Conservation (phyloP, 2,329 filamentous ascomycete species). For the Ascomycota sp. region DNA sequence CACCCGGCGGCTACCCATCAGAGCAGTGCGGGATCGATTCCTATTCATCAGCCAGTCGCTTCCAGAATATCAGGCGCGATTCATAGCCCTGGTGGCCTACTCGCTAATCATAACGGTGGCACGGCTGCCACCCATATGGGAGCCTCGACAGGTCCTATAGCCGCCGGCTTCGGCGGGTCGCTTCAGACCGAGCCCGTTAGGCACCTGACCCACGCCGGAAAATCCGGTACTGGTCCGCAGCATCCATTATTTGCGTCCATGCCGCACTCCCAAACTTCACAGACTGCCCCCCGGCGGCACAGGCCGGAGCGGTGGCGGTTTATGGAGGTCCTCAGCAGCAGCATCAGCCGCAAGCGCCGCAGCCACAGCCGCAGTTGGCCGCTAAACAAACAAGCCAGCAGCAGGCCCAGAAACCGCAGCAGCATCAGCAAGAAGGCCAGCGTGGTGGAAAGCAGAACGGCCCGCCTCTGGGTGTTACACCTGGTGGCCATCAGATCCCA, state of each 20-base stretch:
- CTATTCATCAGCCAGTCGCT: constrained; percentile 86
- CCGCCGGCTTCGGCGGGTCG: constrained; percentile 31
- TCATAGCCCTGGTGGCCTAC: constrained; percentile 76
- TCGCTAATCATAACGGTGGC: constrained; percentile 50
- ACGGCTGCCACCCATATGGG: constrained; percentile 31
- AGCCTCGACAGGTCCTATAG: constrained; percentile 27
- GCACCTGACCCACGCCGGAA: constrained; percentile 28
- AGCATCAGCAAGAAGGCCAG: constrained; percentile 40
- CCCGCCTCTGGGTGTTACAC: constrained; percentile 27
- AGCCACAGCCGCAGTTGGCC: background rate
- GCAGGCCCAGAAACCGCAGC: constrained; percentile 27
- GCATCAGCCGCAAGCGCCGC: constrained; percentile 2
- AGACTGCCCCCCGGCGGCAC: constrained; percentile 33
- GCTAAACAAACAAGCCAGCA: background rate
- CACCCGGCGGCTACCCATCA: constrained; percentile 51
- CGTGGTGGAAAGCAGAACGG: constrained; percentile 23
- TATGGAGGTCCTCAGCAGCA: constrained; percentile 51
- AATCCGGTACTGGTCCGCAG: constrained; percentile 22
- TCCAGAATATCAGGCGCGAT: constrained; percentile 62
- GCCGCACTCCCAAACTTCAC: constrained; percentile 26
- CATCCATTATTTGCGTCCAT: constrained; percentile 39
- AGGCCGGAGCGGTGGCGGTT: constrained; percentile 38
- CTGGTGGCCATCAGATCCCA: constrained; percentile 17
- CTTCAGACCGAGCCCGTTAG: constrained; percentile 31
- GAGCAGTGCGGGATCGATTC: constrained; percentile 70